Base-by-base conservation (phyloP, 2,329 filamentous ascomycete genomes). In the Penicillium glabrum region DNA sequence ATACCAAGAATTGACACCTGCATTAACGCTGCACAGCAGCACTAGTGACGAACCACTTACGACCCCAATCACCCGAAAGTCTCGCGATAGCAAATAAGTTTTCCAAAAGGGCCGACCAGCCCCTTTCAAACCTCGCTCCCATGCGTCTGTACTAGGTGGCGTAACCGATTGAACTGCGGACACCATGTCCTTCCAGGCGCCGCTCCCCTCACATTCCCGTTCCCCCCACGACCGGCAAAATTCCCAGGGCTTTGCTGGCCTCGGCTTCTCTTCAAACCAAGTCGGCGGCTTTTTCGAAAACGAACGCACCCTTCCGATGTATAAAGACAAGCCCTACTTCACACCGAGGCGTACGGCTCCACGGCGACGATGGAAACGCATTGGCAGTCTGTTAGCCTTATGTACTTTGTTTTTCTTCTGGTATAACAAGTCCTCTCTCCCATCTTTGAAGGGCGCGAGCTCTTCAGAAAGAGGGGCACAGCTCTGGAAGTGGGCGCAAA, bases 271-370 rank as follows among this genome's bases (percentile, higher is more conserved):
- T 48, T 83, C 49, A 35, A 54, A 46, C 10, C 85, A 83, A 60
- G 79, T 91, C 35, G 83, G 83, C 50, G 82, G 80, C 57, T 82
- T 92, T 58, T 87, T 93, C 60, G 84, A 87, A 37, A 75, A 76
- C 49, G 79, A 82, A 47, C 80, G 83, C 76, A 80, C 86, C 56
- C 79, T 99, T 61, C 95, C 95, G 46, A 93, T 98, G 89, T 99
- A 99, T 80, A 99, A 99, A 77, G 95, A 99, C 78, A 99, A 99
- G 75, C 95, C 95, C n/a, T 95, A 90, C 71, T 79, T 75, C 56
- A 67, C 74, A n/a, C 71, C 76, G 59, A 80, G 83, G 64, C 83
- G 84, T 66, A 80, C 72, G n/a, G 69, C 81, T 60, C 80, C 81
- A 51, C 81, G 85, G 33, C 75, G 85, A 65, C 87, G 85, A 78